Base-by-base conservation (phyloP, 1,284 basidiomycete genomes). In the Sporisorium reilianum region DNA sequence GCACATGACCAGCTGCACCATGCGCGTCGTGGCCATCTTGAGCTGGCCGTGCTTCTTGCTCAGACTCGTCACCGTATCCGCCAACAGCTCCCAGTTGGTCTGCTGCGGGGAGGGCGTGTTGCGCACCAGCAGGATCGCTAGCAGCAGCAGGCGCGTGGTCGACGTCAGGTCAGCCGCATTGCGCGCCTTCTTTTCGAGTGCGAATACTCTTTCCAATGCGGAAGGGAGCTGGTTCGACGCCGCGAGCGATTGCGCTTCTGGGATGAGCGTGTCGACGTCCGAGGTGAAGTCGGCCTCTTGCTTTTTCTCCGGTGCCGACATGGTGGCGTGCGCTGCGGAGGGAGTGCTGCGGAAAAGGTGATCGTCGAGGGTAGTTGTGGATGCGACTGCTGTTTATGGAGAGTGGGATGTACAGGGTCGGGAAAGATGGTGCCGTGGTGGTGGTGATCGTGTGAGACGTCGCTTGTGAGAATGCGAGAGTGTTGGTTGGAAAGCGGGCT, bases 1-100 rank as follows among this genome's bases (percentile, higher is more conserved):
- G 49, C 67, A 67, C 80, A 84, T 84, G 18, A 81, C 79, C 18
- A 79, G 49, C 63, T 84, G 80, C 10, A 98, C 95, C 86, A 99
- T 92, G 18, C 91, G 89, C 80, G 95, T 93, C 25, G 95, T 91
- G 0, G 91, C 92, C 68, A 90, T 92, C 85, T 98, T 97, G 69
- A 99, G 87, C 84, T 99, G 97, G 0, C 97, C 97, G 86, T 99
- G 97, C 85, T 98, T 99, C 89, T 97, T 97, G 86, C 91, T 91
- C 74, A 83, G 66, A 18, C 76, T 65, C 8, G 61, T 59, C 16
- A 83, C 67, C 5, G 82, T 82, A 11, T 83, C 81, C 41, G 45
- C 42, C 2, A 84, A 52, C 18, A 81, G 55, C 14, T 70, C 44
- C 68, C 80, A 74, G 52, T 82, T 68, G 12, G 82, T 82, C 23